Evolutionary conservation across 768 basidiomycete genomes (phyloP), one percentile per base, ranked within the genome.

Genomic region (Cystofilobasidium macerans): DNA sequence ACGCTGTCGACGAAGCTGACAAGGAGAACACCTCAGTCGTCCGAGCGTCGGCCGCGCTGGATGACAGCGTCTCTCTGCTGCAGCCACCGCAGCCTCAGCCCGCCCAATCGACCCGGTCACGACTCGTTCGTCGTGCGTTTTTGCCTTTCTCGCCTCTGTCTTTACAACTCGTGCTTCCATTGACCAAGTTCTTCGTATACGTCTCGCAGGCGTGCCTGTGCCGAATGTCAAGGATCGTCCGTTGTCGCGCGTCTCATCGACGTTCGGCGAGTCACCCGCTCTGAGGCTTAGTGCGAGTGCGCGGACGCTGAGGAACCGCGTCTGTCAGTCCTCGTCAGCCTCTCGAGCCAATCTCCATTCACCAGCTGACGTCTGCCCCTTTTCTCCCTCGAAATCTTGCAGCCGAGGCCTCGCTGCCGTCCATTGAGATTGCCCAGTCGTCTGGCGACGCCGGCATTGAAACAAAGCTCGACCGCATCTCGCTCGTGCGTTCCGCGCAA

Each of bases 381-480:
- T n/a, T n/a, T n/a, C n/a, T n/a, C n/a, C n/a, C n/a, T n/a, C n/a
- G n/a, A n/a, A n/a, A n/a, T n/a, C n/a, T 11, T 12, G 43, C 43
- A 53, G 48, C 51, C 51, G 51, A 54, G 51, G 30, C 26, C 18
- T 30, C 28, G 28, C 51, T 54, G 28, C 28, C 51, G 26, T 54
- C 51, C 5, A 32, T 54, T 30, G 16, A 54, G 5, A 20, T 54
- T 22, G 51, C 51, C 2, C 51, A 54, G 51, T 28, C 51, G 26
- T 54, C 51, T 3, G 28, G 32, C 28, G 28, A 54, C 28, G 51
- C 51, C 18, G 28, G 48, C 3, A 33, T 65, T 24, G 57, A 59
- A 22, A 30, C 42, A 12, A 43, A 57, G 22, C 57, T 65, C 16
- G 64, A 65, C 33, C 64, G 64, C 11, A 65, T 65, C 64, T 65